These are phyloP conservation scores for Coemansia erecta DNA, from an alignment of 192 early-diverging fungal genomes.

Conservation along the genomic window DNA sequence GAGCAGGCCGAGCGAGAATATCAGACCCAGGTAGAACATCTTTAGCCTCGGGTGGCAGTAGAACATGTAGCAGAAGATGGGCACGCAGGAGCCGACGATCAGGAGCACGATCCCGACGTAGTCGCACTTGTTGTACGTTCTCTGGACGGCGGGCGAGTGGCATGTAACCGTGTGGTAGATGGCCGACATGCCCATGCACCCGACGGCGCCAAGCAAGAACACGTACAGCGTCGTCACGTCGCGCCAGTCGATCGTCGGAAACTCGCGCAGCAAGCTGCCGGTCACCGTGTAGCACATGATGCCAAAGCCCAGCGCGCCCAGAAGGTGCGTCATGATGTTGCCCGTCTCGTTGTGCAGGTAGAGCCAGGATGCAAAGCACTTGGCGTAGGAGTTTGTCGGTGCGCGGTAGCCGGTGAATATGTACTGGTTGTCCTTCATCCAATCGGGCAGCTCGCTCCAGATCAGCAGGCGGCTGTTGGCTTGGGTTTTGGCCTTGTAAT, in stretches of 20 bases:
- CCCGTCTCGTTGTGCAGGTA: conserved; percentile 93
- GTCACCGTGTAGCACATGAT: conserved; percentile 54
- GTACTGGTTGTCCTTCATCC: conserved; percentile 81
- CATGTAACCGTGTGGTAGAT: conserved; percentile 80
- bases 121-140: conserved; percentile 84
- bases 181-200: conserved; percentile 77
- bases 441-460: conserved; percentile 62
- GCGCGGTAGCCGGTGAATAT: conserved; percentile 81
- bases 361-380: conserved; percentile 71
- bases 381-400: conserved; percentile 68
- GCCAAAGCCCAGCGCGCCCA: conserved; percentile 65
- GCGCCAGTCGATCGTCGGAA: conserved; percentile 55
- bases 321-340: conserved; percentile 87
- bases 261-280: conserved; percentile 40
- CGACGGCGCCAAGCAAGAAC: conserved; percentile 73
- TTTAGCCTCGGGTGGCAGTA: conserved; percentile 60
- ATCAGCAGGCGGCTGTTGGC: conserved; percentile 12
- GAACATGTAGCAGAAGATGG: conserved; percentile 57
- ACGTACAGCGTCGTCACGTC: conserved; percentile 71
- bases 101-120: conserved; percentile 88
- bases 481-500: background rate
- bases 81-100: conserved; percentile 61
- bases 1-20: conserved; percentile 61
- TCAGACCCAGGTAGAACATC: conserved; percentile 58
- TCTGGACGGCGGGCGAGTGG: conserved; percentile 70